These are phyloP conservation scores for Nakazawaea peltata DNA, from an alignment of 805 yeast species.

Conservation along the genomic window DNA sequence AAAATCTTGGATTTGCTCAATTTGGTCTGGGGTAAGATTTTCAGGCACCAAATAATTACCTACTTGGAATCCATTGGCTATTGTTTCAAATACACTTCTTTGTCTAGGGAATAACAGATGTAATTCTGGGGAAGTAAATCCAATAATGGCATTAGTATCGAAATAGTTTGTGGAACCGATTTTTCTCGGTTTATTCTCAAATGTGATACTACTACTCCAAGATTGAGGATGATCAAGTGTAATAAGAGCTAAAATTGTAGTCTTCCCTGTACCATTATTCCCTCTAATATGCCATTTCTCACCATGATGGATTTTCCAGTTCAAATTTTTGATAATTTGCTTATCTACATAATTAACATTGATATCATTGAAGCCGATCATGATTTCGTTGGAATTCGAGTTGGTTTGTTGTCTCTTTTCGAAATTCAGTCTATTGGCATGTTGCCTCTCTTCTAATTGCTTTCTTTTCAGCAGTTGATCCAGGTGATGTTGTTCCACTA, in stretches of 20 bases:
- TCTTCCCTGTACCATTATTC: slow-evolving; percentile 88
- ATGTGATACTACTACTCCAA: slow-evolving; percentile 64
- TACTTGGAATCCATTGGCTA: slow-evolving; percentile 68
- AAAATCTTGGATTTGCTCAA: slow-evolving; percentile 28
- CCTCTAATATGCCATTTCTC: slow-evolving; percentile 89
- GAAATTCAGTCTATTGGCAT: slow-evolving; percentile 11
- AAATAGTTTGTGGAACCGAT: slow-evolving; percentile 75
- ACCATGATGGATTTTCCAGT: slow-evolving; percentile 62
- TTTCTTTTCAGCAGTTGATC: slow-evolving; percentile 15
- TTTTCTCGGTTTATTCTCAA: slow-evolving; percentile 60
- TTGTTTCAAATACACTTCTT: slow-evolving; percentile 44
- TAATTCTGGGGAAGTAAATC: slow-evolving; percentile 86
- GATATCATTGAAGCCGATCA: slow-evolving; percentile 51
- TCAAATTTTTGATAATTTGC: slow-evolving; percentile 49
- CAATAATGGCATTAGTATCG: slow-evolving; percentile 70
- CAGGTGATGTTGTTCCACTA: slow-evolving; percentile 16
- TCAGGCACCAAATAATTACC: slow-evolving; percentile 55
- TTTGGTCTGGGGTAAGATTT: slow-evolving; percentile 27
- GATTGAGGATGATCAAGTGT: slow-evolving; percentile 97
- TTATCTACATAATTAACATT: slow-evolving; percentile 59
- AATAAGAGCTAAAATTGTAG: slow-evolving; percentile 74
- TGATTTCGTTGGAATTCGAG: slow-evolving; percentile 2
- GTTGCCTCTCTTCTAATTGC: slow-evolving; percentile 1
- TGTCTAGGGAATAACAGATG: slow-evolving; percentile 74
- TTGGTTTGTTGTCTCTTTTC: slow-evolving; percentile 6